Conservation (phyloP, 176 grass and related monocot species). For the Otatea glauca region DNA sequence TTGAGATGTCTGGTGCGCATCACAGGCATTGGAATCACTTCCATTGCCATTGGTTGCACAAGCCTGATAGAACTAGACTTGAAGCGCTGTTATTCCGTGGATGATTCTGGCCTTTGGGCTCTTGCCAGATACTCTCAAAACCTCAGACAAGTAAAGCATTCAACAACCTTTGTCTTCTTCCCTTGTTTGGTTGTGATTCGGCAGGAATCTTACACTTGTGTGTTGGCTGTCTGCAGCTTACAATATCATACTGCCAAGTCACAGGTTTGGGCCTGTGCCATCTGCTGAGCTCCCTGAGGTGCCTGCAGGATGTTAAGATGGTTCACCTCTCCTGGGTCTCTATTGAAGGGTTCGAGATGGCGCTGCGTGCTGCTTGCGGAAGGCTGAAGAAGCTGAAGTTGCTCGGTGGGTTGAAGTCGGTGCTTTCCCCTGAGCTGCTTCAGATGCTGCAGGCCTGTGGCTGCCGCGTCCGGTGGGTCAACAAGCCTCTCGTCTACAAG, state of each 20-base stretch:
- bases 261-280: conserved; percentile 68
- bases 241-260: conserved; percentile 75
- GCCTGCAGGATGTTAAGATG: conserved; percentile 81
- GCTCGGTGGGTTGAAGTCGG: conserved; percentile 48
- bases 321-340: conserved; percentile 72
- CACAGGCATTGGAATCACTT: conserved; percentile 61
- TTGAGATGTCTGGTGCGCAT: conserved; percentile 59
- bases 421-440: conserved; percentile 73
- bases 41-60: conserved; percentile 63
- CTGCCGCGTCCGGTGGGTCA: conserved; percentile 86
- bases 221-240: conserved; percentile 52
- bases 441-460: conserved; percentile 68
- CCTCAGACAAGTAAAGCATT: conserved; percentile 67
- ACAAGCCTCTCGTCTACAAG: conserved; percentile 85
- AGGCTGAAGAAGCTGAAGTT: conserved; percentile 85
- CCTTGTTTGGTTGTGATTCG: background rate
- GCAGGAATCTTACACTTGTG: background rate
- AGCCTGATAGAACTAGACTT: conserved; percentile 67
- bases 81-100: conserved; percentile 70
- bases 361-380: conserved; percentile 51
- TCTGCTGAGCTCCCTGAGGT: conserved; percentile 63
- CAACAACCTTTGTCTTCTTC: background rate
- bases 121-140: conserved; percentile 68
- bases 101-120: conserved; percentile 71
- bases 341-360: conserved; percentile 66